Conservation (phyloP, 2,329 filamentous ascomycete species). For the Clonostachys chloroleuca region DNA sequence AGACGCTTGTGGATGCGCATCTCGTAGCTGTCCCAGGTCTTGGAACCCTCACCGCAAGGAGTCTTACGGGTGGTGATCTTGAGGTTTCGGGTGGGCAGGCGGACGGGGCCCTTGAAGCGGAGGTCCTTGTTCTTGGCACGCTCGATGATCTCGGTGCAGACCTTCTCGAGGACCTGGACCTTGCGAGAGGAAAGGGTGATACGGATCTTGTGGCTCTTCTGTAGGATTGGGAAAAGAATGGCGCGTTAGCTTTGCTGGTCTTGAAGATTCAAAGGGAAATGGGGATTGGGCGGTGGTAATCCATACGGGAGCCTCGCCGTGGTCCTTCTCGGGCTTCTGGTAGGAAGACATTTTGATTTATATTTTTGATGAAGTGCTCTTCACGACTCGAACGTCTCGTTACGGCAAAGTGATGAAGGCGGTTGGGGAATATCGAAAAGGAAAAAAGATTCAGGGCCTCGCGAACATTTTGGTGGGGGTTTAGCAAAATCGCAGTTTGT, state of each 20-base stretch:
- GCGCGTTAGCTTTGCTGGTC: conserved; percentile 1
- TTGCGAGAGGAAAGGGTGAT: conserved; percentile 97
- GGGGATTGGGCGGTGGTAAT: background rate
- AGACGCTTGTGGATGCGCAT: conserved; percentile 99
- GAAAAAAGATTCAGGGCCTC: conserved; percentile 4
- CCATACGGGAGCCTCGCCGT: conserved; percentile 78
- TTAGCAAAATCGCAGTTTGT: conserved; percentile 6
- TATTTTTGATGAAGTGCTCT: conserved; percentile 33
- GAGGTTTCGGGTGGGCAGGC: conserved; percentile 94
- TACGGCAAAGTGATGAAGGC: conserved; percentile 80
- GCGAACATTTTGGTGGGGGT: conserved; percentile 10
- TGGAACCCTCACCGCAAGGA: conserved; percentile 98
- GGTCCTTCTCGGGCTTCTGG: conserved; percentile 93
- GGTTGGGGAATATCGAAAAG: conserved; percentile 13
- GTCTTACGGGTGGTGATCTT: conserved; percentile 99
- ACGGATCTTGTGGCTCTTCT: conserved; percentile 97
- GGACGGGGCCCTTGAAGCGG: conserved; percentile 96
- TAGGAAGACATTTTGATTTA: conserved; percentile 71
- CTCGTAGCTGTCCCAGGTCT: conserved; percentile 99
- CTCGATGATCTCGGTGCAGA: conserved; percentile 97
- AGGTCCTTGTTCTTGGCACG: conserved; percentile 98
- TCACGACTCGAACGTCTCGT: conserved; percentile 78
- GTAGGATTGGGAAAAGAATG: conserved; percentile 3
- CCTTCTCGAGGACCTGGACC: conserved; percentile 94
- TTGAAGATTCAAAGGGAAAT: background rate